Conservation (phyloP, 805 yeast genomes). For the Cyberlindnera mrakii region DNA sequence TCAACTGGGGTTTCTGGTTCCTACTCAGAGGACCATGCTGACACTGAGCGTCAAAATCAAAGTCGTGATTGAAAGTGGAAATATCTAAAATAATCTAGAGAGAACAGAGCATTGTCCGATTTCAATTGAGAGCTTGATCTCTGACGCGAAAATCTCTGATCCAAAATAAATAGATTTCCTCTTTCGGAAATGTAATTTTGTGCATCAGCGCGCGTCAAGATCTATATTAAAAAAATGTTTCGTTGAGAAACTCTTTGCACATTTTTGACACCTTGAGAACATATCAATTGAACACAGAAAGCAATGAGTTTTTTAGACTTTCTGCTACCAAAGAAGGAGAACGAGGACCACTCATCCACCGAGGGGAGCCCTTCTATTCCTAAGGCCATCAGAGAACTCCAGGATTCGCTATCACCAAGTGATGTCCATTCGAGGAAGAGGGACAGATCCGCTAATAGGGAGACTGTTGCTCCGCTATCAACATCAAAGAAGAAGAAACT, state of each 20-base stretch:
- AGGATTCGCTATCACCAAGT: not conserved
- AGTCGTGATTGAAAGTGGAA: too few relatives aligned
- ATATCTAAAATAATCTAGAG: too few relatives aligned
- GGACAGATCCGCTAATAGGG: not conserved
- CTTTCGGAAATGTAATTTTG: slow-evolving; percentile 7
- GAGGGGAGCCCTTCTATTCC: not conserved
- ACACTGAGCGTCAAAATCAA: too few relatives aligned
- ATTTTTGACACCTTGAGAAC: not conserved
- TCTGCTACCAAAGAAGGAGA: not conserved
- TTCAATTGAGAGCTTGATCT: too few relatives aligned
- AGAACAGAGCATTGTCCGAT: too few relatives aligned
- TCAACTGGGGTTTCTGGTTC: too few relatives aligned
- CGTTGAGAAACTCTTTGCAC: not conserved
- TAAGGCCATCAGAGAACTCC: not conserved
- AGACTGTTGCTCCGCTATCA: not conserved
- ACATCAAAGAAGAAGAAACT: slow-evolving; percentile 1
- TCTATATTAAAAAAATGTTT: not conserved
- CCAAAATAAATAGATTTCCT: slow-evolving; percentile 5
- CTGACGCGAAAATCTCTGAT: not conserved
- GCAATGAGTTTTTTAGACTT: not conserved
- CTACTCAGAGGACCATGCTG: too few relatives aligned
- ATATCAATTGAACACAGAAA: not conserved
- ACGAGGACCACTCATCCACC: not conserved
- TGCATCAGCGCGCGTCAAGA: slow-evolving; percentile 5
- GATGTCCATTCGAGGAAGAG: not conserved